Conservation (phyloP, 2,329 filamentous ascomycete species). For the Lomentospora prolificans region DNA sequence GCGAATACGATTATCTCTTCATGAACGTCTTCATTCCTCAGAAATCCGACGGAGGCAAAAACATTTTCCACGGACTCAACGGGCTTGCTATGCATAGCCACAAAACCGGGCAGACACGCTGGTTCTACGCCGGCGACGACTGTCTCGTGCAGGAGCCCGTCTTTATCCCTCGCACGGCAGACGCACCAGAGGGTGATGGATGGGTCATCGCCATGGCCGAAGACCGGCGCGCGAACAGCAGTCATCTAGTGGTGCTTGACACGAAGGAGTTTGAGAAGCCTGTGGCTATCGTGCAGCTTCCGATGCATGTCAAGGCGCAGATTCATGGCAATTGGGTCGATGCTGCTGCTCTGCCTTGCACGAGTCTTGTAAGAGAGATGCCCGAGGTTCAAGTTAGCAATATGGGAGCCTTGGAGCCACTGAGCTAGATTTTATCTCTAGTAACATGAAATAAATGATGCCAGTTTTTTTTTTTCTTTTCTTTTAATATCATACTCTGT, state of each 20-base stretch:
- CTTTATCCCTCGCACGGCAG: constrained; percentile 25
- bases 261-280: constrained; percentile 26
- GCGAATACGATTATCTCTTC: constrained; percentile 28
- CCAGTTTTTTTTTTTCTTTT: no score
- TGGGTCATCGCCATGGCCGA: constrained; percentile 24
- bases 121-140: constrained; percentile 22
- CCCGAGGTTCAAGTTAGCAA: no score
- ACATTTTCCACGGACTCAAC: constrained; percentile 23
- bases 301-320: constrained; percentile 20
- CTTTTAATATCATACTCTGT: no score
- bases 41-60: constrained; percentile 5
- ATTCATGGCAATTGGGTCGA: constrained; percentile 24
- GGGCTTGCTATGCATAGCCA: constrained; percentile 11
- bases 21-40: constrained; percentile 25
- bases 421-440: no score
- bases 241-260: constrained; percentile 22
- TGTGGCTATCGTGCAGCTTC: constrained; percentile 28
- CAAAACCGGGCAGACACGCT: constrained; percentile 15
- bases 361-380: neutral
- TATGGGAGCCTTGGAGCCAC: no score
- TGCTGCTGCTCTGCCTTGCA: neutral
- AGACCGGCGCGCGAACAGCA: neutral
- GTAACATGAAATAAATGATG: no score
- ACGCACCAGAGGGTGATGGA: constrained; percentile 27
- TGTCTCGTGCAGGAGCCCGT: constrained; percentile 30